Evolutionary conservation across 2,329 filamentous ascomycete genomes (phyloP), one percentile per base, ranked within the genome.

Genomic region (Xylariales sp.): DNA sequence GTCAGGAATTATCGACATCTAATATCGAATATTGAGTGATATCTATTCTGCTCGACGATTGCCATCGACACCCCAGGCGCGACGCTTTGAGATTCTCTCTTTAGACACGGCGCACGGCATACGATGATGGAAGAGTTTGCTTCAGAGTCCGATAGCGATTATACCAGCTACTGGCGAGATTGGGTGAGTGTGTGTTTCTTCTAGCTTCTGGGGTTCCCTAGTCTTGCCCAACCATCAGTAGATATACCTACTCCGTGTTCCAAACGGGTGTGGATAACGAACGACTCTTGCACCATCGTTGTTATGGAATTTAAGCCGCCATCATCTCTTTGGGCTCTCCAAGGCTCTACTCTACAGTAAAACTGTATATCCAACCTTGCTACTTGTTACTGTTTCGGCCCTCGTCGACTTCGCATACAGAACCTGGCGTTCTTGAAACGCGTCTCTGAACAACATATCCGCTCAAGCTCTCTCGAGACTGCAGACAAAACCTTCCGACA

Each of bases 121-220:
- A 39, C 71, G 62, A 84, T 79, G 76, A 98, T 98, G 96, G 96
- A 98, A 80, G 95, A 98, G 83, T 98, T 96, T 82, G 94, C 93
- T 73, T 97, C 94, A 79, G 96, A 99, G 82, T 97, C 94, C 12
- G 96, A 99, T 80, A 97, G 94, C 82, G 96, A 99, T 83, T 99
- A 98, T 80, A 97, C 96, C 56, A 98, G 94, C 82, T 99, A 98
- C 81, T 99, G 96, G 96, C 87, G 95, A 80, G 96, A 99, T 83
- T 99, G 96, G 96, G 96, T 98, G 85, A 84, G 93, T 90, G 23
- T 60, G 6, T 30, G 28, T n/a, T 10, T 43, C 23, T 61, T 50
- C 8, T 39, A 9, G 8, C 39, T 14, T 41, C 39, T 41, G 39
- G 39, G 39, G 10, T 23, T 49, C 8, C 36, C 18, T 7, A n/a